Percentiles rank a stretch among this genome's conserved stretches.
These are phyloP conservation scores for Rosa lucieae DNA, from an alignment of 306 rosid genomes.

Conservation along the genomic window DNA sequence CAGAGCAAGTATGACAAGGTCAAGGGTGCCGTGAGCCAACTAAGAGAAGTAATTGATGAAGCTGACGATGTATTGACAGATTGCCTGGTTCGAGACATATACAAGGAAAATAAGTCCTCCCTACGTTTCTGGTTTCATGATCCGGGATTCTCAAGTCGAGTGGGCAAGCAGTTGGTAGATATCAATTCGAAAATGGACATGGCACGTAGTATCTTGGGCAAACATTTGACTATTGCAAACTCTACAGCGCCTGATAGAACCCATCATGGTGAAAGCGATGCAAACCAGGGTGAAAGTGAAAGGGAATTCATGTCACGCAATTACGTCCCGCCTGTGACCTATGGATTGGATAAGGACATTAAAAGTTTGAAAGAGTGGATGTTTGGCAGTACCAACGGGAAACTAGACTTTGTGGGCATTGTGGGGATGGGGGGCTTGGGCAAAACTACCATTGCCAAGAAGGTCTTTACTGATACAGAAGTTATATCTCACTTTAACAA, in stretches of 20 bases:
- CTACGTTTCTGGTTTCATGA: background rate
- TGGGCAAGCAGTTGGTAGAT: slow-evolving; percentile 1
- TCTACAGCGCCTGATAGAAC: background rate
- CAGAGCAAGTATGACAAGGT: background rate
- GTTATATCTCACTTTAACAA: background rate
- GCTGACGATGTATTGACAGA: background rate
- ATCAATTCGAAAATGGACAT: background rate
- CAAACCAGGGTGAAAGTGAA: too few species aligned
- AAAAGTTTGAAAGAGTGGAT: slow-evolving; percentile 8
- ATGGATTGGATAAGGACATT: slow-evolving; percentile 9
- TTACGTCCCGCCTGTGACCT: background rate
- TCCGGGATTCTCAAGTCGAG: background rate
- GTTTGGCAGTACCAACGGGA: background rate
- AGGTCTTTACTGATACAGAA: slow-evolving; percentile 1
- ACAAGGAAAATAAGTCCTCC: background rate
- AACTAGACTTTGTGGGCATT: background rate
- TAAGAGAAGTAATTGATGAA: background rate
- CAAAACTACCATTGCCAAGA: background rate
- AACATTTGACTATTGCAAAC: background rate
- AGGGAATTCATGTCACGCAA: background rate
- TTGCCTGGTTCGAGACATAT: background rate
- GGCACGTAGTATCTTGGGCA: background rate
- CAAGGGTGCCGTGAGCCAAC: background rate
- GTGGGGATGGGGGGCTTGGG: slow-evolving; percentile 13
- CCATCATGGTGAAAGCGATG: background rate